A percentile compares a stretch with the other conserved stretches of the same genome.
Evolutionary conservation across 2,329 filamentous ascomycete genomes (phyloP).

Genomic region (Fusarium sp.): DNA sequence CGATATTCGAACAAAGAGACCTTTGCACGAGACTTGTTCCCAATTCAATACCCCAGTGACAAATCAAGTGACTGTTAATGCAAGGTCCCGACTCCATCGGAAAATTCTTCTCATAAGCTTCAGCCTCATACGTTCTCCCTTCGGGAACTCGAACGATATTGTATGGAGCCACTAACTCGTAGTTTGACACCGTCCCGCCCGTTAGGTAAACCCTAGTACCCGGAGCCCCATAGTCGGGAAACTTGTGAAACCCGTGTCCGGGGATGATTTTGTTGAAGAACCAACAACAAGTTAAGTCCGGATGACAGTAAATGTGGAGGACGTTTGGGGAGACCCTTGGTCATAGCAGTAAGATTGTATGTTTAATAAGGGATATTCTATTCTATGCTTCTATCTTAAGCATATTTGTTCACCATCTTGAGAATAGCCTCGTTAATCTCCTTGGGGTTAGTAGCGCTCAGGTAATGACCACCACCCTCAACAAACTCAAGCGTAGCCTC

Average conservation of each 20-base stretch:
- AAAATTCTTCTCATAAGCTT: not conserved
- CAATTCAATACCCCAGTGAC: not conserved
- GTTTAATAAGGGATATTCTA: not conserved
- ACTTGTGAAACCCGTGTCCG: not conserved
- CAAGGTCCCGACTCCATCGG: not conserved
- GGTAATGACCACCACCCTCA: conserved; percentile 61
- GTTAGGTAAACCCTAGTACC: conserved; percentile 8
- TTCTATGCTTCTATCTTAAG: conserved; percentile 44
- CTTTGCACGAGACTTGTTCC: not conserved
- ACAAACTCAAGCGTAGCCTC: conserved; percentile 59
- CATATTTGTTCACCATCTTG: conserved; percentile 55
- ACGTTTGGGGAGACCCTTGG: not conserved
- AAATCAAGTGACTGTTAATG: not conserved
- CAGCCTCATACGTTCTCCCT: not conserved
- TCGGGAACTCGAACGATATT: conserved; percentile 1
- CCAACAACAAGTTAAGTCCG: not conserved
- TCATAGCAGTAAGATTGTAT: not conserved
- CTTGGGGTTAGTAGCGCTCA: conserved; percentile 62
- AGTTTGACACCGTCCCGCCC: not conserved
- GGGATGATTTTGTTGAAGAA: not conserved
- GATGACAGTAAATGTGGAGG: not conserved
- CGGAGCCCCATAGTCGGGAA: conserved; percentile 3
- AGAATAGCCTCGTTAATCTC: conserved; percentile 61
- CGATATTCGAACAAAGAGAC: not conserved
- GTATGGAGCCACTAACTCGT: not conserved